A percentile compares a stretch with the other conserved stretches of the same genome.
These are phyloP conservation scores for Serpula lacrymans DNA, from an alignment of 768 basidiomycete genomes.

Conservation along the genomic window DNA sequence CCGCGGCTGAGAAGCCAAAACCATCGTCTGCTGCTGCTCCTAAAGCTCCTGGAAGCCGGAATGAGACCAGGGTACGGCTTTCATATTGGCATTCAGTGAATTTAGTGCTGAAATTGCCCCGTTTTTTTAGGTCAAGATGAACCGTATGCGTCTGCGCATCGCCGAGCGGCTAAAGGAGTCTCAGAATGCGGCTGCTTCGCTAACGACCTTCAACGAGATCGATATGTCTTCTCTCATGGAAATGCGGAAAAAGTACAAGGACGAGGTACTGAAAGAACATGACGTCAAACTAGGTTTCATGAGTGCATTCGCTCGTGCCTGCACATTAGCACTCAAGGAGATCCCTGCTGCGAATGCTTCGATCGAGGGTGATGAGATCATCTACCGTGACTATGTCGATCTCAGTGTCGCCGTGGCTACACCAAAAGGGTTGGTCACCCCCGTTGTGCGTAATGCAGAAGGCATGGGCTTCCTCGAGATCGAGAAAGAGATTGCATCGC, in stretches of 20 bases:
- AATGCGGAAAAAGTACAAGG: constrained; percentile 94
- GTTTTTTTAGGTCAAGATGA: constrained; percentile 88
- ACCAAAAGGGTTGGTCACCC: constrained; percentile 95
- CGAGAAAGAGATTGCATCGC: constrained; percentile 85
- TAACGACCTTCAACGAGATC: constrained; percentile 99
- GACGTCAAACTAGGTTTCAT: constrained; percentile 98
- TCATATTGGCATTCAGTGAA: no score
- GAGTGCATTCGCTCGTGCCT: constrained; percentile 93
- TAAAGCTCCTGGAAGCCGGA: constrained; percentile 52
- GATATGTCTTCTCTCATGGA: constrained; percentile 97
- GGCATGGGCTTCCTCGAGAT: constrained; percentile 83
- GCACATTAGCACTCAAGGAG: constrained; percentile 79
- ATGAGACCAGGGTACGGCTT: constrained; percentile 75
- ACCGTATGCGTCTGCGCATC: constrained; percentile 95
- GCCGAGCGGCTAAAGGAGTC: constrained; percentile 97
- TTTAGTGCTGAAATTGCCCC: no score
- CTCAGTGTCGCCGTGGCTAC: constrained; percentile 95
- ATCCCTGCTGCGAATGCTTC: constrained; percentile 93
- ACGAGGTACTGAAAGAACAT: constrained; percentile 81
- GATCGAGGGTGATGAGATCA: constrained; percentile 92
- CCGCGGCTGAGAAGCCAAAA: constrained; percentile 28
- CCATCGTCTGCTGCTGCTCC: constrained; percentile 28
- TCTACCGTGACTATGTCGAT: constrained; percentile 91
- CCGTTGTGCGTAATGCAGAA: constrained; percentile 91
- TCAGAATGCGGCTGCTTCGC: constrained; percentile 92